Percentiles rank a stretch among this genome's conserved stretches.
phyloP scores from a whole-genome alignment of 192 early-diverging fungal genomes.

The Backusella circina region DNA sequence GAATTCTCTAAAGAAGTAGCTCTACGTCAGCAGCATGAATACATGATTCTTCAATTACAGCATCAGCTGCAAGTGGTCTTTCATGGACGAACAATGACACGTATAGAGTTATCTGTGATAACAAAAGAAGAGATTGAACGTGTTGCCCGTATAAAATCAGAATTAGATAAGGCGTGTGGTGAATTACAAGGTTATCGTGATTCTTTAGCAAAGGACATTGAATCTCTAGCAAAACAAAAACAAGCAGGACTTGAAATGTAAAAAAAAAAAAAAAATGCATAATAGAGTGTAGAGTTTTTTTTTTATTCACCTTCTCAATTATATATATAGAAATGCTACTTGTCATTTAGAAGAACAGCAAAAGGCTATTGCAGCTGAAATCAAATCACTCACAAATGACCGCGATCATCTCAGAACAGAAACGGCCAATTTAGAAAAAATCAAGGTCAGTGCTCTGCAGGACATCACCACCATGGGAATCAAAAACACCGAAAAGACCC shows the following conservation, averaged over 20 bases:
- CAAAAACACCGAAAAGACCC: conserved; percentile 48
- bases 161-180: conserved; percentile 26
- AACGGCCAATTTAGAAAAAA: conserved; percentile 36
- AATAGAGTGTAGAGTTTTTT: background rate
- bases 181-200: conserved; percentile 34
- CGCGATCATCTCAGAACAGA: conserved; percentile 43
- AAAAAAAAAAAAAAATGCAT: background rate
- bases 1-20: conserved; percentile 38
- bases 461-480: conserved; percentile 50
- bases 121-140: conserved; percentile 24
- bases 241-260: conserved; percentile 15
- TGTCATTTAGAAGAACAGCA: conserved; percentile 44
- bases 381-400: conserved; percentile 43
- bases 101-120: conserved; percentile 10
- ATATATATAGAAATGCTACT: conserved; percentile 7
- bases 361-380: conserved; percentile 35
- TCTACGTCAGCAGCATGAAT: conserved; percentile 35
- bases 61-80: conserved; percentile 20
- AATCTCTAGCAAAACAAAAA: conserved; percentile 37
- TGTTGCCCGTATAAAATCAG: conserved; percentile 12
- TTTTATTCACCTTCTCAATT: background rate
- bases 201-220: conserved; percentile 33
- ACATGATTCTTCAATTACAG: conserved; percentile 19
- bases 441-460: conserved; percentile 47
- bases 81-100: conserved; percentile 12